Conservation (phyloP, 1,284 basidiomycete genomes). For the Coniferiporia sulphurascens region DNA sequence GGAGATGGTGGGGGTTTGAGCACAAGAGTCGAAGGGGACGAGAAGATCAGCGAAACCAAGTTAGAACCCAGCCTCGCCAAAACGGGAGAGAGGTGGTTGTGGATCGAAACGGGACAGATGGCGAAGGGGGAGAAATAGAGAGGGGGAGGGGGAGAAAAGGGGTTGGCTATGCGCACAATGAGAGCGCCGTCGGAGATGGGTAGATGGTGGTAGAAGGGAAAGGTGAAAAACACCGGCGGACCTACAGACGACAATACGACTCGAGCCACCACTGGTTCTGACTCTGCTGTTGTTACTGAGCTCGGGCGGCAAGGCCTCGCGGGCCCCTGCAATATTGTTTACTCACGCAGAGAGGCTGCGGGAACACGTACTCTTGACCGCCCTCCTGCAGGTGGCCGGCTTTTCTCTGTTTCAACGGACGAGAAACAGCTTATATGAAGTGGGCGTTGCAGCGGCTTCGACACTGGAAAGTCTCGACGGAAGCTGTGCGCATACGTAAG, state of each 20-base stretch:
- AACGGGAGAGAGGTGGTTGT: neutral
- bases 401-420: too few species aligned
- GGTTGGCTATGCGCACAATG: neutral
- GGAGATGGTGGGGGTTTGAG: neutral
- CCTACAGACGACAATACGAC: neutral
- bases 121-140: neutral
- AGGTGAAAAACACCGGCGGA: conserved; percentile 1
- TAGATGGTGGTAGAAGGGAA: neutral
- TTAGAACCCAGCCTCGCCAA: neutral
- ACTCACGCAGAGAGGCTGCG: too few species aligned
- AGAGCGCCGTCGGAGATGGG: neutral
- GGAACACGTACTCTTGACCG: too few species aligned
- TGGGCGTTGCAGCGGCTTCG: too few species aligned
- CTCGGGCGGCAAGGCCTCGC: too few species aligned
- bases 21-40: neutral
- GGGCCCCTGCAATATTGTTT: too few species aligned
- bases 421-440: too few species aligned
- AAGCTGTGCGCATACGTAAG: too few species aligned
- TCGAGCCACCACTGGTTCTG: neutral
- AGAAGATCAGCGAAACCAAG: neutral
- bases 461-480: too few species aligned
- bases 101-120: neutral
- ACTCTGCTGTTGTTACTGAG: too few species aligned
- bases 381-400: too few species aligned
- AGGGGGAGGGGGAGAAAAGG: neutral